A percentile compares a stretch with the other conserved stretches of the same genome.
Conservation (phyloP, 1,284 basidiomycete genomes). For the Neonothopanus nambi region DNA sequence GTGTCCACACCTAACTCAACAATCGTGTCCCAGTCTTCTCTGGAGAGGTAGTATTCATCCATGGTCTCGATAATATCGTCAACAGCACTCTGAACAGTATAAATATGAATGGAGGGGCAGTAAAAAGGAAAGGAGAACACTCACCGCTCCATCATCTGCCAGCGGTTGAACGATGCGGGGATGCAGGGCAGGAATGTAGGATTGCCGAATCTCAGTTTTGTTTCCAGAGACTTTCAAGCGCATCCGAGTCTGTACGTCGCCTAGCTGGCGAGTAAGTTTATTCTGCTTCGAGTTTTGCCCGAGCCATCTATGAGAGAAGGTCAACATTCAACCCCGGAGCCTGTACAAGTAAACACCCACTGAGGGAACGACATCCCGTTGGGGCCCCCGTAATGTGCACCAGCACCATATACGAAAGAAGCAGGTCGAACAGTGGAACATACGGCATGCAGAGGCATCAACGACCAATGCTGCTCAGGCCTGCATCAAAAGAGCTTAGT, state of each 20-base stretch:
- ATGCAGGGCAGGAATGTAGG: slow-evolving; percentile 87
- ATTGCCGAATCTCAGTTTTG: slow-evolving; percentile 86
- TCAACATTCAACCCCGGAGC: slow-evolving; percentile 1
- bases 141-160: slow-evolving; percentile 64
- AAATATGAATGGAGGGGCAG: neutral
- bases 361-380: slow-evolving; percentile 78
- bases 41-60: slow-evolving; percentile 93
- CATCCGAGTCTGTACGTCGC: slow-evolving; percentile 95
- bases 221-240: slow-evolving; percentile 90
- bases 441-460: slow-evolving; percentile 94
- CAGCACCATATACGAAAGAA: slow-evolving; percentile 75
- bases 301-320: slow-evolving; percentile 73
- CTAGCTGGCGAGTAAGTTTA: slow-evolving; percentile 80
- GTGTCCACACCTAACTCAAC: slow-evolving; percentile 91
- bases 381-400: slow-evolving; percentile 67
- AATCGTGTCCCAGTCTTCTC: slow-evolving; percentile 95
- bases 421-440: slow-evolving; percentile 88
- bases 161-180: slow-evolving; percentile 81
- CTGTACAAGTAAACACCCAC: slow-evolving; percentile 44
- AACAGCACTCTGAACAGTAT: slow-evolving; percentile 64
- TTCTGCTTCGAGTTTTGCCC: slow-evolving; percentile 94
- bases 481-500: slow-evolving; percentile 40
- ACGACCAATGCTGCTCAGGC: slow-evolving; percentile 92
- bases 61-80: slow-evolving; percentile 83
- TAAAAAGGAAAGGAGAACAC: slow-evolving; percentile 27